phyloP scores from a whole-genome alignment of 2,329 filamentous ascomycete genomes.

The Cordyceps cateniannulata region DNA sequence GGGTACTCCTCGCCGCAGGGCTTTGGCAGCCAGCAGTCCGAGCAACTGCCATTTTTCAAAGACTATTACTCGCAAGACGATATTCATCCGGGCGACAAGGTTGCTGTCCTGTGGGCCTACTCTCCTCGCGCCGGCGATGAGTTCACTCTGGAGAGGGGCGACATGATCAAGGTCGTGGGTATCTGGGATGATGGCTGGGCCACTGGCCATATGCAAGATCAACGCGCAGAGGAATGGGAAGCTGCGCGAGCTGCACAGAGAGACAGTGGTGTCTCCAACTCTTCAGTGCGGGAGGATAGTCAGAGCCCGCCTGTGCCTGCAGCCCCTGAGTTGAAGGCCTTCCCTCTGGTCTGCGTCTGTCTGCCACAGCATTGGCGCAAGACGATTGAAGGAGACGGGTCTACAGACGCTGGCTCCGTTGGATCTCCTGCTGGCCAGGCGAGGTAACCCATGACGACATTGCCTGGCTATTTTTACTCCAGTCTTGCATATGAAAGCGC shows the following conservation, averaged over 20 bases:
- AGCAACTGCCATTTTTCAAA: constrained; percentile 94
- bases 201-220: constrained; percentile 77
- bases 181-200: constrained; percentile 99
- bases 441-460: background rate
- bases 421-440: constrained; percentile 2
- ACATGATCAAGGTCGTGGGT: constrained; percentile 96
- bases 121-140: constrained; percentile 90
- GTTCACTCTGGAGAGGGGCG: constrained; percentile 85
- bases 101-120: constrained; percentile 93
- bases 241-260: constrained; percentile 68
- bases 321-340: constrained; percentile 88
- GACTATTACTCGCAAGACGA: constrained; percentile 98
- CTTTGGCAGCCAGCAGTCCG: constrained; percentile 81
- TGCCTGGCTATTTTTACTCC: background rate
- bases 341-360: constrained; percentile 94
- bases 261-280: constrained; percentile 89
- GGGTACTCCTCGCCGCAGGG: constrained; percentile 81
- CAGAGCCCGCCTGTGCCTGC: constrained; percentile 57
- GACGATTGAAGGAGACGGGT: constrained; percentile 85
- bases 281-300: constrained; percentile 54
- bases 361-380: constrained; percentile 93
- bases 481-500: constrained; percentile 9
- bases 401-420: constrained; percentile 55
- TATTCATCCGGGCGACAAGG: constrained; percentile 84
- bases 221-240: constrained; percentile 86